Base-by-base conservation (phyloP, 1,139 yeast species). In the Saccharomyces hybrid region DNA sequence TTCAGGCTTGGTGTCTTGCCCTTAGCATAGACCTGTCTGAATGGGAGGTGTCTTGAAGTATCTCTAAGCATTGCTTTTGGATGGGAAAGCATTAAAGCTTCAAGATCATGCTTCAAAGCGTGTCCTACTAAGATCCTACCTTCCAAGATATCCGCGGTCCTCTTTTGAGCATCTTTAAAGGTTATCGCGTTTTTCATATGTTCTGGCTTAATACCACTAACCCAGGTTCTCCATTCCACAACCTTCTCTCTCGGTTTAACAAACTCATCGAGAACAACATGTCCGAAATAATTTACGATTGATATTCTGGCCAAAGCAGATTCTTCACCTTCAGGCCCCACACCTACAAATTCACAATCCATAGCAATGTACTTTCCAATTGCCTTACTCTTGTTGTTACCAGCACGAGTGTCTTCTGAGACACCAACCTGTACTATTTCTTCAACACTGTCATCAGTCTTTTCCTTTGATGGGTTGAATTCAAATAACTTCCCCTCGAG, bases 291-390 rank as follows among this genome's bases (percentile, higher is more conserved):
- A 68, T 91, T 89, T 3, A 91, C 97, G 11, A 91, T 74, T 0
- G 97, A 88, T 0, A 90, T 91, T 61, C 98, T 77, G 0, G 97
- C 97, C 31, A 91, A 75, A 1, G 84, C 91, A 4, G 91, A 84
- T 49, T 78, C 80, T 38, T 66, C 63, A 6, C 95, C 95, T 21
- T 82, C 83, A 1, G 79, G 80, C 0, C 97, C 97, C 0, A 86
- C 84, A 4, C 97, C 97, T 1, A 91, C 97, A 75, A 91, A 90
- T 65, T 91, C 98, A 75, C 97, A 90, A 72, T 91, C 98, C 56
- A 91, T 80, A 0, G 97, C 90, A 6, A 91, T 62, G 61, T 80
- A 89, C 63, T 79, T 85, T 0, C 97, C 97, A 1, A 81, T 76
- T 51, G 76, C 78, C 38, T 59, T 62, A 31, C 63, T 59, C 53